Base-by-base conservation (phyloP, 2,329 filamentous ascomycete genomes). In the Nectriaceae sp. region DNA sequence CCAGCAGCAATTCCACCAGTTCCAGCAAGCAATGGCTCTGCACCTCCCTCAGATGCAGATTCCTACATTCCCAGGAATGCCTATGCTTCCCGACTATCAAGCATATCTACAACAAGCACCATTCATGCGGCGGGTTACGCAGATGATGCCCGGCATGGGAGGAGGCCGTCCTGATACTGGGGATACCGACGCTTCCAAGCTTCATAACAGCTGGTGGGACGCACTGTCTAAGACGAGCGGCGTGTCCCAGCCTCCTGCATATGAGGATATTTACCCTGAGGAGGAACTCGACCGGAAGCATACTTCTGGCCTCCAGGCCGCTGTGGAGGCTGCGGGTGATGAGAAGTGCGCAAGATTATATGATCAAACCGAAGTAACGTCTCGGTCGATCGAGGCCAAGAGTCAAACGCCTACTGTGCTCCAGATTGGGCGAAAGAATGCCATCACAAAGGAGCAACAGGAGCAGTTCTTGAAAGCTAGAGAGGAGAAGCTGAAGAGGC, bases 251-350 rank as follows among this genome's bases (percentile, higher is more conserved):
- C 88, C 88, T 8, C 89, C 89, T 10, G 82, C 89, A 0, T 94
- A 94, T 56, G 85, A 91, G 44, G 89, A 92, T 40, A 81, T 94
- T 21, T 94, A 84, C 65, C 89, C 88, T 2, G 71, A 73, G 35
- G 68, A 74, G 44, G 73, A 76, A 38, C 54, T 76, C 15, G 79
- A 85, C 47, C 70, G 69, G 20, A 86, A 87, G 66, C 76, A 80
- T 58, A 71, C 76, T 16, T 79, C 80, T n/a, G 81, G 79, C 1
- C 74, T 76, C 8, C 74, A 75, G 44, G 84, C 83, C 3, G 78
- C 79, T 2, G 78, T 75, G 13, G 83, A 87, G 21, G 76, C 75
- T 3, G 75, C 80, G 47, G 80, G 81, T 4, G 82, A 86, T 57
- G 68, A 70, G 31, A 85, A 84, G 62, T 85, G 79, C 52, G 67